Evolutionary conservation across 306 rosid species (phyloP).

Genomic region (Quercus agrifolia): DNA sequence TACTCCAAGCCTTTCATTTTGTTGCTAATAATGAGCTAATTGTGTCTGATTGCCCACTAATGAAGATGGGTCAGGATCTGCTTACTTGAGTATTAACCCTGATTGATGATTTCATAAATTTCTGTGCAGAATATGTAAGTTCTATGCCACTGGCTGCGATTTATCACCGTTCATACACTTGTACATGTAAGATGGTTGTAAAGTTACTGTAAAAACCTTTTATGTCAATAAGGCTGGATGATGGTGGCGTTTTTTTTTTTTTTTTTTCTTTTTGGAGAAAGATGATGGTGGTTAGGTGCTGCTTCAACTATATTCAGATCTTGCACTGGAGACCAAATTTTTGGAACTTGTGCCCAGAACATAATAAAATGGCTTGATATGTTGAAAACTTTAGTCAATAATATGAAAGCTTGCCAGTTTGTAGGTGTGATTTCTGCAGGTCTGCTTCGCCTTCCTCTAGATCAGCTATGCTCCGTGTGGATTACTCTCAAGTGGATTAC

Average conservation of each 20-base stretch:
- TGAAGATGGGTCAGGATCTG: conserved; percentile 26
- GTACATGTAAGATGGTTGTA: background rate
- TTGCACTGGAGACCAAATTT: no score
- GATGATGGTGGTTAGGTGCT: background rate
- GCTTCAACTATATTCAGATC: background rate
- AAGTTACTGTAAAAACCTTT: background rate
- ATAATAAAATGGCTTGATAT: no score
- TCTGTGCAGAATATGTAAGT: conserved; percentile 1
- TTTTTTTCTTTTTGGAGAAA: no score
- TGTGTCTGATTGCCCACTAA: conserved; percentile 23
- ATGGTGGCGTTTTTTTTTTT: background rate
- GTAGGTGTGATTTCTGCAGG: no score
- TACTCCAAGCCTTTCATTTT: conserved; percentile 19
- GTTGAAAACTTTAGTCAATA: no score
- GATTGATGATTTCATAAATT: background rate
- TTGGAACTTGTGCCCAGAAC: no score
- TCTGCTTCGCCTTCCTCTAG: no score
- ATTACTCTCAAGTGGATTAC: no score
- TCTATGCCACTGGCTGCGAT: background rate
- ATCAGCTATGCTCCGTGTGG: no score
- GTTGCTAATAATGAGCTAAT: conserved; percentile 40
- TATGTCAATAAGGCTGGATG: background rate
- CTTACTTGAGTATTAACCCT: background rate
- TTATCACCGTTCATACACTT: background rate
- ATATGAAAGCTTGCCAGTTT: no score